Evolutionary conservation across 495 filamentous ascomycete genomes (phyloP).

Genomic region (Pseudotulostoma volvatum): DNA sequence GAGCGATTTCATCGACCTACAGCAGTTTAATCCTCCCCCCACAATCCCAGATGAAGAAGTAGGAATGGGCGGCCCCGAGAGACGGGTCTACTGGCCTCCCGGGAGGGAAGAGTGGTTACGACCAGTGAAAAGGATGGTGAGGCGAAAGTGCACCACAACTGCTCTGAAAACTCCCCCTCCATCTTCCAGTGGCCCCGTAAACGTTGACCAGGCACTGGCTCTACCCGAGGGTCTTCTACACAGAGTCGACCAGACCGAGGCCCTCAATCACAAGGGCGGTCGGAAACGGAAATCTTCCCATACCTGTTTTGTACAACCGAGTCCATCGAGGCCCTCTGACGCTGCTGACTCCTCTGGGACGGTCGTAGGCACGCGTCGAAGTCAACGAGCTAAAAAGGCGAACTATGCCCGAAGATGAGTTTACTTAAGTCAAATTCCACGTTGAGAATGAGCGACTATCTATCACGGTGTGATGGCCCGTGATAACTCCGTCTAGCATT

Average conservation of each 20-base stretch:
- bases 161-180: constrained; percentile 9
- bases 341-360: constrained; percentile 5
- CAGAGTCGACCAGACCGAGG: no score
- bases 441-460: no score
- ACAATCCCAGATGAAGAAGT: constrained; percentile 50
- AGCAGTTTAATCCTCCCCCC: constrained; percentile 28
- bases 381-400: constrained; percentile 25
- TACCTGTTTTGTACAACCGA: no score
- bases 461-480: no score
- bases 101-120: constrained; percentile 84
- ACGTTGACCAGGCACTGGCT: not conserved
- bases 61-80: constrained; percentile 76
- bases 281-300: constrained; percentile 6
- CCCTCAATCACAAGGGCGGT: constrained; percentile 5
- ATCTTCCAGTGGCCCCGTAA: constrained; percentile 8
- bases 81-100: constrained; percentile 80
- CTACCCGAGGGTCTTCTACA: no score
- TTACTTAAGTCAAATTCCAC: constrained; percentile 1
- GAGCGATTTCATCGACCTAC: constrained; percentile 33
- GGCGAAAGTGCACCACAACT: constrained; percentile 30
- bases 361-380: no score
- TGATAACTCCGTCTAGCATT: no score
- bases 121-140: constrained; percentile 54
- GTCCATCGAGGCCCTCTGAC: no score
- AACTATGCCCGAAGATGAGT: constrained; percentile 31